These are phyloP conservation scores for Paspalum notatum DNA, from an alignment of 176 grass and related monocot genomes.

Conservation along the genomic window DNA sequence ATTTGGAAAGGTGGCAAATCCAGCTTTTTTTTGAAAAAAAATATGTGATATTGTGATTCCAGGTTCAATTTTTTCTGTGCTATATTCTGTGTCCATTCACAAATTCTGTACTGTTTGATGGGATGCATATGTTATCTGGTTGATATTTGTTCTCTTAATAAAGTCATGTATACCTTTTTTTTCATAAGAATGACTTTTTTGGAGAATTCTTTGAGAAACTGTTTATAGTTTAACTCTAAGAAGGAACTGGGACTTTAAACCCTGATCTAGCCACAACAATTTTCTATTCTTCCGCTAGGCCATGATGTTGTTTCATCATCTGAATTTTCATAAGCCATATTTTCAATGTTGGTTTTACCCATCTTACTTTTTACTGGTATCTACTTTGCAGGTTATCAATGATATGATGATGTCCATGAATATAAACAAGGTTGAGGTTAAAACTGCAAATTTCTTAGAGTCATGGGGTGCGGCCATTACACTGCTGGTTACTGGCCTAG, in stretches of 20 bases:
- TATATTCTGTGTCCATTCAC: neutral
- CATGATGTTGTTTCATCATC: neutral
- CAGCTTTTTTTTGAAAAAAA: neutral
- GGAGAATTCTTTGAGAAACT: neutral
- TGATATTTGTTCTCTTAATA: neutral
- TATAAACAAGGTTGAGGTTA: slow-evolving; percentile 79
- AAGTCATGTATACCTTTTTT: neutral
- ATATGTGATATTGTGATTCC: neutral
- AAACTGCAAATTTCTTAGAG: slow-evolving; percentile 77
- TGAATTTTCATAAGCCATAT: neutral
- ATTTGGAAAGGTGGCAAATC: neutral
- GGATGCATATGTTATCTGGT: neutral
- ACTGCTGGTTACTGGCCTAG: slow-evolving; percentile 81
- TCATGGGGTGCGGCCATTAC: slow-evolving; percentile 58
- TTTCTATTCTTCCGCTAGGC: neutral
- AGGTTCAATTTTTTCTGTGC: neutral
- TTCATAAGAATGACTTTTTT: neutral
- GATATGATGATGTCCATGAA: slow-evolving; percentile 67
- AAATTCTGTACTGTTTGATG: neutral
- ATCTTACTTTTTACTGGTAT: slow-evolving; percentile 28
- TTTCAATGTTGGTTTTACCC: slow-evolving; percentile 6
- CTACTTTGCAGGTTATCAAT: slow-evolving; percentile 74
- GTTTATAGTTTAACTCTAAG: neutral
- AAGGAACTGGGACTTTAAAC: neutral
- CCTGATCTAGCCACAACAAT: neutral